Base-by-base conservation (phyloP, 2,329 filamentous ascomycete species). In the Periconia macrospinosa region DNA sequence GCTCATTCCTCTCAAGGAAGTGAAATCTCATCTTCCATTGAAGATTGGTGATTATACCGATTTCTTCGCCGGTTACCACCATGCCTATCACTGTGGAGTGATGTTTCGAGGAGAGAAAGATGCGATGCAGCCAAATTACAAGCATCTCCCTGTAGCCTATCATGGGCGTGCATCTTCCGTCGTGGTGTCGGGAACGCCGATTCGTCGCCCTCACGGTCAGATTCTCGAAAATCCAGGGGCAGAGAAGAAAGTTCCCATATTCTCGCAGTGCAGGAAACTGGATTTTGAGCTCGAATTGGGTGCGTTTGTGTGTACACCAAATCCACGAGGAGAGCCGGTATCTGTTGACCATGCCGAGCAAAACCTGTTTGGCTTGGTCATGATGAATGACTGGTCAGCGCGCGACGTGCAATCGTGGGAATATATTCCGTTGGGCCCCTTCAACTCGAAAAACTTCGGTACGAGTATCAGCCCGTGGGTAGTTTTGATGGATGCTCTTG, bases 361-460 rank as follows among this genome's bases (percentile, higher is more conserved):
- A 17, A 81, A 86, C 63, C 80, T 95, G 27, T 94, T 94, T 66
- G 91, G 91, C 14, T 80, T 91, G 23, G 90, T 94, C 0, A 75
- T 95, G 53, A 83, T 95, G 80, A 95, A 95, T 63, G 91, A 95
- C 73, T 95, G 91, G 91, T 91, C 87, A 50, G 90, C 90, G 5
- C 79, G 90, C 58, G 90, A 94, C 63, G 87, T 94, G 47, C 91
- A 95, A 69, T 83, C 83, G 0, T 94, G 89, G 89, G 91, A 95
- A 73, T 92, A 92, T 61, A 82, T 92, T 9, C 91, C 91, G 0
- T 76, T 93, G 8, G 91, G 91, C 0, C 90, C 90, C 0, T 93
- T 94, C 76, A 92, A 90, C 57, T 81, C 85, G 20, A 94, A 95
- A 81, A 93, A 92, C 71, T 93, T 94, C 66, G 88, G 82, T 3